These are phyloP conservation scores for Candida piceae DNA, from an alignment of 805 yeast species.

Conservation along the genomic window DNA sequence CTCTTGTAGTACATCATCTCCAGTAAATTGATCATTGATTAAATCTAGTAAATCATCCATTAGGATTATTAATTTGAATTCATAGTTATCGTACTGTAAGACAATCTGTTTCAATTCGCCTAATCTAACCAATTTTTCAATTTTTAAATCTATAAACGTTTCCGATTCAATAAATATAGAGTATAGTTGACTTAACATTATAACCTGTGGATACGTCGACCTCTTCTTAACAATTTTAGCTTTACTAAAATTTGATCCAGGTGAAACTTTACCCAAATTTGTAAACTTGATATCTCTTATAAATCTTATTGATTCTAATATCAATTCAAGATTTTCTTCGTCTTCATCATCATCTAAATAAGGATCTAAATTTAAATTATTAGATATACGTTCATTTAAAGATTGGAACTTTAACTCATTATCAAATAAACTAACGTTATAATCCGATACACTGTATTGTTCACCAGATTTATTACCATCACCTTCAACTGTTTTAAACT, in stretches of 20 bases:
- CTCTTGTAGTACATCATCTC: neutral
- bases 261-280: conserved; percentile 18
- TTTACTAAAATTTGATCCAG: conserved; percentile 13
- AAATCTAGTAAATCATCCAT: conserved; percentile 17
- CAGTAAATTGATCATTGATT: conserved; percentile 3
- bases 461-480: conserved; percentile 5
- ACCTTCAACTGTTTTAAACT: neutral
- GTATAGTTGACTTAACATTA: conserved; percentile 44
- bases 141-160: conserved; percentile 45
- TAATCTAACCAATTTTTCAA: conserved; percentile 33
- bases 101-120: conserved; percentile 31
- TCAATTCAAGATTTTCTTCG: conserved; percentile 8
- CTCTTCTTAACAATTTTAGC: conserved; percentile 15
- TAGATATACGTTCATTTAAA: conserved; percentile 4
- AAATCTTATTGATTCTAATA: conserved; percentile 16
- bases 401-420: conserved; percentile 3
- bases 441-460: conserved; percentile 9
- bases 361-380: conserved; percentile 7
- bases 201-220: conserved; percentile 32
- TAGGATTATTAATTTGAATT: conserved; percentile 21
- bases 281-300: conserved; percentile 18
- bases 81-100: conserved; percentile 12
- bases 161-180: conserved; percentile 41
- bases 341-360: conserved; percentile 13
- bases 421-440: conserved; percentile 14